Base-by-base conservation (phyloP, 2,329 filamentous ascomycete genomes). In the Cladorrhinum sp. region DNA sequence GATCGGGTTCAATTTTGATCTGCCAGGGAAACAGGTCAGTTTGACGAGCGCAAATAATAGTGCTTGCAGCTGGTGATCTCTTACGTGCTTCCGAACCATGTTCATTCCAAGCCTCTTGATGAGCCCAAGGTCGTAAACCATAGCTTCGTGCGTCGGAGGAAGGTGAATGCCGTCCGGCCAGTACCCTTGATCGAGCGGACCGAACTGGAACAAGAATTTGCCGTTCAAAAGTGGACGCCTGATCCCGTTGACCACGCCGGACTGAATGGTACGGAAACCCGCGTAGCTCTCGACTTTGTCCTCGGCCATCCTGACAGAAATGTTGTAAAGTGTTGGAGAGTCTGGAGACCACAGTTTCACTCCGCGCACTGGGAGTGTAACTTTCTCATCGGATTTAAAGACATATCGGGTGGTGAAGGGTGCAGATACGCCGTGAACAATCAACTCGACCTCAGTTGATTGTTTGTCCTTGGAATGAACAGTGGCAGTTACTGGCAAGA, bases 121-220 rank as follows among this genome's bases (percentile, higher is more conserved):
- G 3, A 84, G 73, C 61, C 87, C 69, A 12, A 91, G 68, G 66
- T 91, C 88, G 58, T 80, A 89, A 0, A 84, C 75, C 85, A 91
- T 87, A 0, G 87, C 88, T 64, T 90, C 86, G 2, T 79, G 75
- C 8, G 79, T 89, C 0, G 88, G 88, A 0, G 88, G 81, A 0
- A 81, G 81, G 68, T 90, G 83, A 2, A 90, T 75, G 0, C 88
- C 88, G 67, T 90, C 87, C 0, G 87, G 87, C 87, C 87, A 90
- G 71, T 79, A 89, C 0, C 88, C 88, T 66, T 91, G 88, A 60
- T 91, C 88, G 0, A 91, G 77, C 0, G 87, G 87, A 2, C 86
- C 87, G 56, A 90, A 87, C 48, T 83, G 78, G 71, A 90, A 91
- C 12, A 85, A 75, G 42, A 88, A 88, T 58, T 89, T 77, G n/a